Evolutionary conservation across 768 basidiomycete species (phyloP).

Genomic region (Mycena epipterygia): DNA sequence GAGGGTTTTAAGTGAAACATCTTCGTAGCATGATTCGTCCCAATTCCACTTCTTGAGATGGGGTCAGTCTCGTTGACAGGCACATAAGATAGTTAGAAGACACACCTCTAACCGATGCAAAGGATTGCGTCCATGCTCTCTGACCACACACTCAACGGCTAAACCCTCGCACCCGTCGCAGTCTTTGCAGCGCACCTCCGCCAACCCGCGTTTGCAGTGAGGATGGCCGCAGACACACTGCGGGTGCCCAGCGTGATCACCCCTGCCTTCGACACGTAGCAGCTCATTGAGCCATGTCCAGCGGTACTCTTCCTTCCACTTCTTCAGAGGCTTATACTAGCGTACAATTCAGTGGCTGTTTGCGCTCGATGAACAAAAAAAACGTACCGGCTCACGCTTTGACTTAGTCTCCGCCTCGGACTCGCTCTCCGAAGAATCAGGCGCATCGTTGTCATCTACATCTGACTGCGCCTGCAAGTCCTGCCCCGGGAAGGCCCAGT

Average conservation of each 20-base stretch:
- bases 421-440: not conserved
- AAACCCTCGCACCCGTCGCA: slow-evolving; percentile 22
- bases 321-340: slow-evolving; percentile 1
- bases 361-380: too few relatives aligned
- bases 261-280: slow-evolving; percentile 2
- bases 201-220: not conserved
- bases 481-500: not conserved
- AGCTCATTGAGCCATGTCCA: not conserved
- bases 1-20: not conserved
- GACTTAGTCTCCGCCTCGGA: not conserved
- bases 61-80: not conserved
- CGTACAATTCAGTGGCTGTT: not conserved
- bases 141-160: slow-evolving; percentile 25
- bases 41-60: not conserved
- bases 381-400: slow-evolving; percentile 7
- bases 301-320: slow-evolving; percentile 2
- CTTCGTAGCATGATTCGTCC: not conserved
- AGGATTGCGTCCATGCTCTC: slow-evolving; percentile 22
- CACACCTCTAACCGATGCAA: slow-evolving; percentile 36
- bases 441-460: not conserved
- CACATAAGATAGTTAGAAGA: not conserved
- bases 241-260: not conserved
- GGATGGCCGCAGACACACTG: slow-evolving; percentile 4
- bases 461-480: not conserved
- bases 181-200: slow-evolving; percentile 29